Base-by-base conservation (phyloP, 169 alveolate genomes). In the Babesia ovata region DNA sequence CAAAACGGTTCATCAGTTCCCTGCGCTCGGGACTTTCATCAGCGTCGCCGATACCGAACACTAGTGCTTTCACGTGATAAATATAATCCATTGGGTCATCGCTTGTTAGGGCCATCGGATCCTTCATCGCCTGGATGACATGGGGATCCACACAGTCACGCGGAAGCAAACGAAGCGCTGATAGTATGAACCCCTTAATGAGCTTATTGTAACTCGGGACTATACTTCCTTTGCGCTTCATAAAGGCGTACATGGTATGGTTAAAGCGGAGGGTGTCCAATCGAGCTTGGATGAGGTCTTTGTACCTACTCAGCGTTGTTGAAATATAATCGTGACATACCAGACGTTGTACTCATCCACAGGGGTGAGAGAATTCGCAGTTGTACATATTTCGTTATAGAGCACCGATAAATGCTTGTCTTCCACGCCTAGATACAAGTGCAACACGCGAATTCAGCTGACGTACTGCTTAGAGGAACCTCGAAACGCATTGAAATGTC, bases 71-170 rank as follows among this genome's bases (percentile, higher is more conserved):
- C 8, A 81, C 54, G 46, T 54, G 49, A 45, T 71, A 81, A 0
- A 81, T 54, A 54, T 81, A 81, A 42, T 81, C 88, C 88, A 81
- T 65, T 29, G 88, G 88, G 14, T 81, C 79, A 24, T 81, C 88
- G 28, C 71, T 56, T 49, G 59, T 45, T 11, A 54, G 58, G 63
- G 36, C 76, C 36, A 44, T 36, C 4, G 81, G 63, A 2, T 62
- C 72, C 10, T 36, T 16, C 9, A 77, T 28, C 28, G 29, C 61
- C 16, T 33, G 52, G 28, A 76, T 26, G 22, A 53, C 42, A 29
- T 39, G 29, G 0, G 60, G 62, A 26, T 77, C 86, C 12, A 77
- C 79, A 26, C 12, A 16, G 29, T 69, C 65, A 10, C 26, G 70
- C 26, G 88, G 88, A 42, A 81, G 61, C 54, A 81, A 46, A 16